Percentiles rank a stretch among this genome's conserved stretches.
Conservation (phyloP, 164 flowering plant species). For the Nymphaea thermarum region DNA sequence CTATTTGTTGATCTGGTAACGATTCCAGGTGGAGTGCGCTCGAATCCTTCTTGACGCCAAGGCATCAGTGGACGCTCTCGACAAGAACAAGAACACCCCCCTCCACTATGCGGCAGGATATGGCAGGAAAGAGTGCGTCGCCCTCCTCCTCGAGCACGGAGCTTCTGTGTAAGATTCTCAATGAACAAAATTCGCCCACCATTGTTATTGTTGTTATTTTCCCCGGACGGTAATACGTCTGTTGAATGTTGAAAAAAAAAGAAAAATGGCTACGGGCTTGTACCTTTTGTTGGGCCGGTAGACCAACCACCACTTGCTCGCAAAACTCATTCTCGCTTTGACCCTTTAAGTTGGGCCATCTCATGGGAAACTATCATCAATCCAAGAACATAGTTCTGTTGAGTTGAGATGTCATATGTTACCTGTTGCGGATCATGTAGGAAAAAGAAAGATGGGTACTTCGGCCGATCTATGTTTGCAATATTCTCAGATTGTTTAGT, state of each 20-base stretch:
- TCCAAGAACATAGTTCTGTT: no score
- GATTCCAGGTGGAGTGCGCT: conserved; percentile 66
- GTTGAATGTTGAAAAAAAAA: no score
- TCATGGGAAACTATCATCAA: no score
- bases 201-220: no score
- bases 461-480: background rate
- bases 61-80: conserved; percentile 77
- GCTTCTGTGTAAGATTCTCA: conserved; percentile 80
- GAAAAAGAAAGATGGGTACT: background rate
- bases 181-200: no score
- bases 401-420: no score
- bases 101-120: conserved; percentile 98
- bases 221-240: no score
- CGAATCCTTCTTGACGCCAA: conserved; percentile 80
- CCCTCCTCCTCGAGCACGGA: conserved; percentile 75
- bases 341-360: no score
- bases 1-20: no score
- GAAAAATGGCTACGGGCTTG: no score
- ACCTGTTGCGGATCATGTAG: background rate
- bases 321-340: no score
- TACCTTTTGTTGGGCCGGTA: background rate
- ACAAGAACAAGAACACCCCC: conserved; percentile 89
- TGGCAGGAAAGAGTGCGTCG: conserved; percentile 93
- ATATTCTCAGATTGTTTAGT: background rate
- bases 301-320: background rate